phyloP scores from a whole-genome alignment of 495 filamentous ascomycete species.

The Penicillium mononematosum region DNA sequence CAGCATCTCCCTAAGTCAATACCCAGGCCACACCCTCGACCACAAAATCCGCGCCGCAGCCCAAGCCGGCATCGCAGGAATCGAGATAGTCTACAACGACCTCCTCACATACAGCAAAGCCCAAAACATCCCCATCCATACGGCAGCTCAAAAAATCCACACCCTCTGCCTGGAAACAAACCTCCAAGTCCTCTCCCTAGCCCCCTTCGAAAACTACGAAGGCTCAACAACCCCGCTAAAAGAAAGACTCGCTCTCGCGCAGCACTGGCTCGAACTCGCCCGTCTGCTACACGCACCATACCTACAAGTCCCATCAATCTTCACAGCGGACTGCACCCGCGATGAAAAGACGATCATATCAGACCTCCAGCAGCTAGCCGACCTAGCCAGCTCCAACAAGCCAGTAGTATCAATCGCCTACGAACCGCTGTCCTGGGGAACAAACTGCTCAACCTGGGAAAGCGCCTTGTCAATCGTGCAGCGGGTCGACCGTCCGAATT shows the following conservation, averaged over 20 bases:
- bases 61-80: constrained; percentile 57
- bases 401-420: constrained; percentile 63
- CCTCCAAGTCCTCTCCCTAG: constrained; percentile 61
- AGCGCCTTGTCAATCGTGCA: constrained; percentile 57
- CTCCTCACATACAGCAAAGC: constrained; percentile 51
- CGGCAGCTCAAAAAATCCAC: constrained; percentile 55
- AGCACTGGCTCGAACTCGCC: constrained; percentile 64
- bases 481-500: constrained; percentile 61
- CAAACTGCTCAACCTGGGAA: constrained; percentile 65
- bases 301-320: constrained; percentile 67
- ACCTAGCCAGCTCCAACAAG: constrained; percentile 48
- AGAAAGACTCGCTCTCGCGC: constrained; percentile 59
- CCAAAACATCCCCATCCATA: constrained; percentile 42
- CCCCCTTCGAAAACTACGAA: constrained; percentile 76
- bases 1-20: constrained; percentile 66
- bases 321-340: constrained; percentile 51
- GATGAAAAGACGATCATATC: constrained; percentile 56
- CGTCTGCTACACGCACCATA: constrained; percentile 58
- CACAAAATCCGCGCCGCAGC: constrained; percentile 62
- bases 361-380: constrained; percentile 62
- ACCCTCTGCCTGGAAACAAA: constrained; percentile 49
- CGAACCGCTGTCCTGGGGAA: constrained; percentile 69
- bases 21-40: constrained; percentile 56
- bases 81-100: constrained; percentile 74
- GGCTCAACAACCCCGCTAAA: constrained; percentile 50